Conservation (phyloP, 352 stramenopile genomes). For the Blastocystis sp. region DNA sequence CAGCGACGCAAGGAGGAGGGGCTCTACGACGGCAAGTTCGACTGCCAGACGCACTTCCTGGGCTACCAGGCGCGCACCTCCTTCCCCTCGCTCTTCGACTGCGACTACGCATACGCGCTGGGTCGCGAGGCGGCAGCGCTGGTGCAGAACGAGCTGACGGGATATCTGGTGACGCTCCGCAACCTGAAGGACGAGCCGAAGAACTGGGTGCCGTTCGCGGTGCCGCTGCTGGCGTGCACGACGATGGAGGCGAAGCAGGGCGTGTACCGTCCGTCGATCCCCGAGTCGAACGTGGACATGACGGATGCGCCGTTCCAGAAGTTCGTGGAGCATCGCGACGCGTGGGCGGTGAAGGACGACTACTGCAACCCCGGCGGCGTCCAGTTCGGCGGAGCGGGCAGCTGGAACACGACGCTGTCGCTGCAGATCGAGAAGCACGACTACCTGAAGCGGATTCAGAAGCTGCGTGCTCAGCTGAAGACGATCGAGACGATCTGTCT, state of each 20-base stretch:
- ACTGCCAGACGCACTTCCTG: conserved; percentile 56
- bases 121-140: conserved; percentile 61
- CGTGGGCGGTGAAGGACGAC: conserved; percentile 55
- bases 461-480: conserved; percentile 29
- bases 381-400: background rate
- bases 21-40: conserved; percentile 61
- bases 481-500: conserved; percentile 21
- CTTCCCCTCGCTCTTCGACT: conserved; percentile 64
- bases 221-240: conserved; percentile 58
- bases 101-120: conserved; percentile 61
- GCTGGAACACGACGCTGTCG: conserved; percentile 48
- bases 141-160: conserved; percentile 59
- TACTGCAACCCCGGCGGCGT: conserved; percentile 53
- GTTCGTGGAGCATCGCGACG: conserved; percentile 12
- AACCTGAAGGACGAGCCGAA: conserved; percentile 58
- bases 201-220: conserved; percentile 56
- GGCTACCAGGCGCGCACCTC: conserved; percentile 60
- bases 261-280: conserved; percentile 47
- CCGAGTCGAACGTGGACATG: conserved; percentile 50
- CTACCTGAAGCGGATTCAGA: conserved; percentile 53
- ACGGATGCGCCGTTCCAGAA: conserved; percentile 54
- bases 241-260: conserved; percentile 52
- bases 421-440: conserved; percentile 54
- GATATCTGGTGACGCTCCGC: conserved; percentile 59
- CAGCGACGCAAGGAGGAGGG: conserved; percentile 60